Percentiles rank a stretch among this genome's conserved stretches.
Evolutionary conservation across 2,329 filamentous ascomycete species (phyloP).

Genomic region (Cercospora berteroae): DNA sequence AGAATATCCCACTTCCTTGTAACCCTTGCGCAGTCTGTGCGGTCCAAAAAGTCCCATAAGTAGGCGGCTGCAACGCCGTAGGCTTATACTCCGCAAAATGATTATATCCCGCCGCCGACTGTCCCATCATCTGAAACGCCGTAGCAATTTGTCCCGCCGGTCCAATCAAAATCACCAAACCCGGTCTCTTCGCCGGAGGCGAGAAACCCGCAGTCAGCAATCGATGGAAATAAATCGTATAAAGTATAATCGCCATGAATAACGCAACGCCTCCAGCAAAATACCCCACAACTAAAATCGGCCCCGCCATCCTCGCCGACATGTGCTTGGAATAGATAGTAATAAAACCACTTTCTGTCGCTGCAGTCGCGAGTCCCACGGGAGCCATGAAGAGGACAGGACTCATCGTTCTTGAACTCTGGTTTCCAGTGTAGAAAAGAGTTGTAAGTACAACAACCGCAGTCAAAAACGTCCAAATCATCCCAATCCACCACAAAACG

Average conservation of each 20-base stretch:
- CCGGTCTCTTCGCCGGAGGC: constrained; percentile 8
- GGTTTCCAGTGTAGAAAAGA: constrained; percentile 14
- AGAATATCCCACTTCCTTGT: constrained; percentile 12
- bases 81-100: constrained; percentile 17
- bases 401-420: constrained; percentile 3
- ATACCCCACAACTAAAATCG: constrained; percentile 16
- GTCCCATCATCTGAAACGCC: constrained; percentile 15
- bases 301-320: constrained; percentile 15
- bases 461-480: constrained; percentile 13
- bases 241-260: constrained; percentile 17
- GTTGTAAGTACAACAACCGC: constrained; percentile 14
- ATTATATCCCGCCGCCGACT: constrained; percentile 7
- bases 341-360: constrained; percentile 11
- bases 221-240: constrained; percentile 18
- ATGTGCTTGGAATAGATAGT: constrained; percentile 7
- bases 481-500: constrained; percentile 21
- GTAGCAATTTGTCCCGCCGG: constrained; percentile 16
- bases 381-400: constrained; percentile 18
- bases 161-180: constrained; percentile 16
- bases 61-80: constrained; percentile 6
- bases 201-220: constrained; percentile 11
- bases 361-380: constrained; percentile 18
- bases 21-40: constrained; percentile 9
- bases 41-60: constrained; percentile 16
- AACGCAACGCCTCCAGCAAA: constrained; percentile 15